These are phyloP conservation scores for Sarocladium strictum DNA, from an alignment of 2,329 filamentous ascomycete species.

Conservation along the genomic window DNA sequence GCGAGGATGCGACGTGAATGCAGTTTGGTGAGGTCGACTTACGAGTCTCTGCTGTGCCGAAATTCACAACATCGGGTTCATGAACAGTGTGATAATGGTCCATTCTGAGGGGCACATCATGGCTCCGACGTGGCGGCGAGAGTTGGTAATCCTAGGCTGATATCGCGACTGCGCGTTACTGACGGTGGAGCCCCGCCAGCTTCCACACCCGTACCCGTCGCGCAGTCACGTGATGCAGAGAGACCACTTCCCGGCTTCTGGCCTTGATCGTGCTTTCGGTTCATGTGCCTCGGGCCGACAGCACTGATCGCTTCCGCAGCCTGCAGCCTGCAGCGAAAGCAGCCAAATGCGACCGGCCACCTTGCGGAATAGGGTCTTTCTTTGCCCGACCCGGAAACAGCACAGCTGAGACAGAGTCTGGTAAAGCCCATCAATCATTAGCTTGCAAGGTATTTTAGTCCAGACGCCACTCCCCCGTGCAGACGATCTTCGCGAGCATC, in stretches of 20 bases:
- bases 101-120: constrained; percentile 32
- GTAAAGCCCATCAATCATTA: not conserved
- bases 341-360: no score
- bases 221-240: not conserved
- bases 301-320: no score
- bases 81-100: constrained; percentile 51
- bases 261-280: no score
- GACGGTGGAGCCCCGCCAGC: not conserved
- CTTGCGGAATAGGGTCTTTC: no score
- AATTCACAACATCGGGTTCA: constrained; percentile 55
- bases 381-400: no score
- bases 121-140: not conserved
- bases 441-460: not conserved
- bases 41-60: constrained; percentile 50
- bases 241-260: no score
- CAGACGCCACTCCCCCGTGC: not conserved
- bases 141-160: not conserved
- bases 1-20: not conserved
- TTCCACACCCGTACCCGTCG: not conserved
- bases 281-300: no score
- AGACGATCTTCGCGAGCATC: not conserved
- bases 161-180: not conserved
- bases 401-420: not conserved
- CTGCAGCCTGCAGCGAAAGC: no score
- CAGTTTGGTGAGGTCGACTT: constrained; percentile 17